Evolutionary conservation across 2,329 filamentous ascomycete genomes (phyloP).

Genomic region (Microcera coccophila): DNA sequence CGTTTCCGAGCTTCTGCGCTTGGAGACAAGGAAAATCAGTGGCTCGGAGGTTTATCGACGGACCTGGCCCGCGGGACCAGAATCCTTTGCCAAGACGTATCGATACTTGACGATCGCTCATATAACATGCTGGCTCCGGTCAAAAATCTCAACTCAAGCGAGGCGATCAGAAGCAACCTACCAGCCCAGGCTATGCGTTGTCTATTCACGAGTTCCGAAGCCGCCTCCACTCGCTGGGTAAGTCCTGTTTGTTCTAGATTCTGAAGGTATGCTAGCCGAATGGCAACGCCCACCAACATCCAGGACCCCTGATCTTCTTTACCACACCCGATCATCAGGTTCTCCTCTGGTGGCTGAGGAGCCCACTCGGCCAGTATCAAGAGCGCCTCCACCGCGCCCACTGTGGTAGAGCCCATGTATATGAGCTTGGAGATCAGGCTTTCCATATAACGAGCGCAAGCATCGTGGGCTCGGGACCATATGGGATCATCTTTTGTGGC

Average conservation of each 20-base stretch:
- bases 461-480: constrained; percentile 59
- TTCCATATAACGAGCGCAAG: constrained; percentile 68
- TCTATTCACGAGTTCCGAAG: constrained; percentile 56
- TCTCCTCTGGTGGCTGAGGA: constrained; percentile 59
- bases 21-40: constrained; percentile 66
- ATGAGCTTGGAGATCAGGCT: constrained; percentile 62
- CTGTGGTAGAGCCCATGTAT: constrained; percentile 61
- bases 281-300: constrained; percentile 71
- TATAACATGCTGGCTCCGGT: constrained; percentile 55
- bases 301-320: constrained; percentile 72
- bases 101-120: constrained; percentile 64
- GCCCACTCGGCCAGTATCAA: constrained; percentile 71
- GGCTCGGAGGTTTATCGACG: constrained; percentile 59
- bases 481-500: constrained; percentile 67
- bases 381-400: constrained; percentile 68
- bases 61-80: constrained; percentile 68
- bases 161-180: constrained; percentile 14
- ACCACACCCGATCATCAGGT: constrained; percentile 62
- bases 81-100: constrained; percentile 69
- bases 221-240: constrained; percentile 55
- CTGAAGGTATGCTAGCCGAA: constrained; percentile 67
- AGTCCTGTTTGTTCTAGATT: constrained; percentile 67
- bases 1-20: constrained; percentile 54
- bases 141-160: background rate
- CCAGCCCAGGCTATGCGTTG: constrained; percentile 66